Conservation (phyloP, 192 early-diverging fungal genomes). For the Coemansia sp. region DNA sequence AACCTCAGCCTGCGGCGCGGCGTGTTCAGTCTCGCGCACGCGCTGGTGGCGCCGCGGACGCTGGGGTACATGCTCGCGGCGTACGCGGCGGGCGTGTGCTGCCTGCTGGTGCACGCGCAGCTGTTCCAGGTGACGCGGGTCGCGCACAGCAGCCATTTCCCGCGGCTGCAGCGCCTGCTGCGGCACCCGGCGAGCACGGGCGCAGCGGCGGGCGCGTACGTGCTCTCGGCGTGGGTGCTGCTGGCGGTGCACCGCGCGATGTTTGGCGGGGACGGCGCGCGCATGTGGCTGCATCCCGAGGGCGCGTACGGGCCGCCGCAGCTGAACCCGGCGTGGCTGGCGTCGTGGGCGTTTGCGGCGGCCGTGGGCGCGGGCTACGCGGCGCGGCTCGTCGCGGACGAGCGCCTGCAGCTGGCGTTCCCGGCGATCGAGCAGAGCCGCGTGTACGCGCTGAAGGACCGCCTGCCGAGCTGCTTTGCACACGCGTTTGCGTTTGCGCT, state of each 20-base stretch:
- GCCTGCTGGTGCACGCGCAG: slow-evolving; percentile 23
- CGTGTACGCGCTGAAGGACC: slow-evolving; percentile 40
- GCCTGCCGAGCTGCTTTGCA: slow-evolving; percentile 34
- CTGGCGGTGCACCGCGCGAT: slow-evolving; percentile 26
- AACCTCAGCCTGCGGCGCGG: too few species aligned
- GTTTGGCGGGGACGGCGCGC: slow-evolving; percentile 22
- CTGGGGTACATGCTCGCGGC: slow-evolving; percentile 29
- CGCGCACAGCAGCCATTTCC: slow-evolving; percentile 40
- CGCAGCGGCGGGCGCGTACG: slow-evolving; percentile 10
- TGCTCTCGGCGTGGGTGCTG: slow-evolving; percentile 20
- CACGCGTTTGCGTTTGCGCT: slow-evolving; percentile 26
- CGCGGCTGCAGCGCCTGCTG: slow-evolving; percentile 44
- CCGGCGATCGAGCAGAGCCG: slow-evolving; percentile 47
- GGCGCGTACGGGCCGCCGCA: slow-evolving; percentile 47
- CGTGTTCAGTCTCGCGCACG: slow-evolving; percentile 16
- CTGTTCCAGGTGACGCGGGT: slow-evolving; percentile 38
- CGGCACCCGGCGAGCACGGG: slow-evolving; percentile 25
- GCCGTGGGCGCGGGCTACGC: slow-evolving; percentile 27
- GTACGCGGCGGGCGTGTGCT: slow-evolving; percentile 23
- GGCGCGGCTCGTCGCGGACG: slow-evolving; percentile 21
- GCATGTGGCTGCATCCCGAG: slow-evolving; percentile 49
- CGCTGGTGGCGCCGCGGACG: slow-evolving; percentile 32
- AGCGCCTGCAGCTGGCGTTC: slow-evolving; percentile 49
- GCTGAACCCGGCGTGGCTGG: slow-evolving; percentile 47
- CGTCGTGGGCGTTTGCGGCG: slow-evolving; percentile 26